Conservation (phyloP, 768 basidiomycete genomes). For the Lactarius indigo region DNA sequence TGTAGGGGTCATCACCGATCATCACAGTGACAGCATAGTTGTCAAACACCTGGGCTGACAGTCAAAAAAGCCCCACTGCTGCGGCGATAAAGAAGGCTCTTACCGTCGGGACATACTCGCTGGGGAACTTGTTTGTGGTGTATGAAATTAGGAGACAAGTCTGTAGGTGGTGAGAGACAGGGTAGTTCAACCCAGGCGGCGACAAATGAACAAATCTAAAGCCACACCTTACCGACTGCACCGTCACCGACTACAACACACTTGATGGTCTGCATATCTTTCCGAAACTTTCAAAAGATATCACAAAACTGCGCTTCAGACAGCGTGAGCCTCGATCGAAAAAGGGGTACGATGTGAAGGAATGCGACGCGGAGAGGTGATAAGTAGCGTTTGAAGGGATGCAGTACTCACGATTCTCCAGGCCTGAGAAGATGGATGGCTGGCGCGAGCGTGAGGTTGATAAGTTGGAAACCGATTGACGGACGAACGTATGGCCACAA, state of each 20-base stretch:
- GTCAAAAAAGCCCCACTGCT: slow-evolving; percentile 20
- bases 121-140: slow-evolving; percentile 97
- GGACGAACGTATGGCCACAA: slow-evolving; percentile 12
- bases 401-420: slow-evolving; percentile 20
- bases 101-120: slow-evolving; percentile 98
- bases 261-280: slow-evolving; percentile 90
- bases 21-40: slow-evolving; percentile 99
- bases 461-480: slow-evolving; percentile 14
- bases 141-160: slow-evolving; percentile 96
- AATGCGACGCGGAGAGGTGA: background rate
- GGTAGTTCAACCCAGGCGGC: background rate
- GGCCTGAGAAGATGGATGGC: slow-evolving; percentile 13
- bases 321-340: slow-evolving; percentile 3
- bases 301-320: slow-evolving; percentile 12
- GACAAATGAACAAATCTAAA: slow-evolving; percentile 1
- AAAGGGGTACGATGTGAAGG: slow-evolving; percentile 1
- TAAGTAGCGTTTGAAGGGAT: background rate
- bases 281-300: slow-evolving; percentile 18
- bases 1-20: slow-evolving; percentile 99
- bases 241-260: slow-evolving; percentile 97
- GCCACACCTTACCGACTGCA: slow-evolving; percentile 93
- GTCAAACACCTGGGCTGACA: slow-evolving; percentile 72
- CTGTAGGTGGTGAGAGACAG: slow-evolving; percentile 37
- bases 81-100: slow-evolving; percentile 35
- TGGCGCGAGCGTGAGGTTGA: slow-evolving; percentile 20